These are phyloP conservation scores for Teratosphaeria epicoccoides DNA, from an alignment of 2,329 filamentous ascomycete genomes.

Conservation along the genomic window DNA sequence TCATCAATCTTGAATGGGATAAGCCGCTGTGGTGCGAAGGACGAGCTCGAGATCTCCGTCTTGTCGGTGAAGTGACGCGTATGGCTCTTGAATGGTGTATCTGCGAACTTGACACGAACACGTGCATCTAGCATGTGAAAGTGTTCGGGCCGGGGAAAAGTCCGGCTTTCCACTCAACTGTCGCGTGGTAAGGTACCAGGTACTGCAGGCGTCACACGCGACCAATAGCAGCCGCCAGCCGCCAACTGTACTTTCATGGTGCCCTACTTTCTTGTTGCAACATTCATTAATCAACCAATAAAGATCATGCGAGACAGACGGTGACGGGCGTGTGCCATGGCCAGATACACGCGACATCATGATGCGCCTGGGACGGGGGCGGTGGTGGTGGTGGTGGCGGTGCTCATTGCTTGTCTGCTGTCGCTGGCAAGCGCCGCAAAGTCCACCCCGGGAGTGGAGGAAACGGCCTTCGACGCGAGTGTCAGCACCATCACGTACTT, in stretches of 20 bases:
- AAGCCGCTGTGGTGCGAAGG: background rate
- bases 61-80: background rate
- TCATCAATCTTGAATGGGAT: background rate
- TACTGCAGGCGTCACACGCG: background rate
- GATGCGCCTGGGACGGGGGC: background rate
- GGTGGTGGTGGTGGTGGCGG: constrained; percentile 9
- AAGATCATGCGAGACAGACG: background rate
- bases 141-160: no score
- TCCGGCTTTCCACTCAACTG: background rate
- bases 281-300: no score
- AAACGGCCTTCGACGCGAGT: constrained; percentile 54
- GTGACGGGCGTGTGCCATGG: background rate
- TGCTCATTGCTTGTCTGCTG: constrained; percentile 14
- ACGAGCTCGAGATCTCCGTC: background rate
- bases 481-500: constrained; percentile 76
- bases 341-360: background rate
- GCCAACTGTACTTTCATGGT: background rate
- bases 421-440: constrained; percentile 13
- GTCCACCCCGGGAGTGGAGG: constrained; percentile 49
- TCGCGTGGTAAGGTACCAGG: no score
- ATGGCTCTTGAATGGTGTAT: background rate
- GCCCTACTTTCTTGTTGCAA: background rate
- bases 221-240: background rate
- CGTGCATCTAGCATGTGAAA: no score
- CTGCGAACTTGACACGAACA: no score